Conservation (phyloP, 805 yeast genomes). For the Candida silvicultrix region DNA sequence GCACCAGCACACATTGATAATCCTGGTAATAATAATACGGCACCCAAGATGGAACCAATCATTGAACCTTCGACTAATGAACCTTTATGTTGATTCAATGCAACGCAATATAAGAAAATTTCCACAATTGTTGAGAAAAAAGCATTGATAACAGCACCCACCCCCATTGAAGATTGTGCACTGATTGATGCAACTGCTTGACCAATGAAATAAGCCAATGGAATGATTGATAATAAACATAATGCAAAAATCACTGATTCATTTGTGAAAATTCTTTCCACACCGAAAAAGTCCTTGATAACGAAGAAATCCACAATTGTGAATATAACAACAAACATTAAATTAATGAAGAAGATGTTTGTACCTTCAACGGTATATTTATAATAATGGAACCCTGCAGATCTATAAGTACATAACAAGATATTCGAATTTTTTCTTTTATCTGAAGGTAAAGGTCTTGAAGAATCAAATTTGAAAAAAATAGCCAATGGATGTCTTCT, state of each 20-base stretch:
- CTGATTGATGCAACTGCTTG: constrained; percentile 99
- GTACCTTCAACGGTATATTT: constrained; percentile 97
- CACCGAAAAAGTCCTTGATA: constrained; percentile 40
- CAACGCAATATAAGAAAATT: constrained; percentile 87
- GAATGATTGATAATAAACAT: constrained; percentile 80
- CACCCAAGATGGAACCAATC: constrained; percentile 91
- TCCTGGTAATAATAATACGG: constrained; percentile 87
- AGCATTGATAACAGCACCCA: constrained; percentile 97
- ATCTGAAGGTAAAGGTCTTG: constrained; percentile 17
- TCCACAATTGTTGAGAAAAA: constrained; percentile 96
- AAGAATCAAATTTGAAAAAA: constrained; percentile 55
- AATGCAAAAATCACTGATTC: constrained; percentile 64
- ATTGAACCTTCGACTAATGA: constrained; percentile 91
- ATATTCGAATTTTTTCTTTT: constrained; percentile 41
- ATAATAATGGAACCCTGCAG: constrained; percentile 88
- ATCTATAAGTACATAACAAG: constrained; percentile 84
- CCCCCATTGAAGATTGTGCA: constrained; percentile 98
- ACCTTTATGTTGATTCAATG: constrained; percentile 79
- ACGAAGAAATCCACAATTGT: constrained; percentile 75
- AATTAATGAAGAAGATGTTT: constrained; percentile 83
- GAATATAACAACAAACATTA: constrained; percentile 71
- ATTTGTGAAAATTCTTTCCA: constrained; percentile 35
- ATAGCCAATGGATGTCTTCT: constrained; percentile 88
- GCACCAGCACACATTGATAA: constrained; percentile 98
- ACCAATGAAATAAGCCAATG: constrained; percentile 94